Evolutionary conservation across 2,329 filamentous ascomycete species (phyloP).

Genomic region (Bipolaris bicolor): DNA sequence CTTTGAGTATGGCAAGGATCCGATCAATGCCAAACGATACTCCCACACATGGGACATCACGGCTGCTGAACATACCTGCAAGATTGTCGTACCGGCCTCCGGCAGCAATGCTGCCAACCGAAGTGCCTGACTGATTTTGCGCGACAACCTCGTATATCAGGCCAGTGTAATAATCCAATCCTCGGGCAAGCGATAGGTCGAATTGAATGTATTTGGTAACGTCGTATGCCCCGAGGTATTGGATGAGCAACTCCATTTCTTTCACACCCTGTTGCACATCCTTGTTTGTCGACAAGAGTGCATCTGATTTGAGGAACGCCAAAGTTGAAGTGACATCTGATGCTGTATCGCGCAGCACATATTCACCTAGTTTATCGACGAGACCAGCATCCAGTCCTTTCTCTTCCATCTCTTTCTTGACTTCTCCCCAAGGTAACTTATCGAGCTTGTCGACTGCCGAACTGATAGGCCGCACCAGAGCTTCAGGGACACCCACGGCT

Average conservation of each 20-base stretch:
- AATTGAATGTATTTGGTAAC: slow-evolving; percentile 76
- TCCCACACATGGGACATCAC: slow-evolving; percentile 83
- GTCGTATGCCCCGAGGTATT: slow-evolving; percentile 76
- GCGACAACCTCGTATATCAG: slow-evolving; percentile 86
- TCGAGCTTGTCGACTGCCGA: slow-evolving; percentile 93
- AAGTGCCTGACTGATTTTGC: neutral
- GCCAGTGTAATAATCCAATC: slow-evolving; percentile 85
- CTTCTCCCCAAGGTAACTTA: slow-evolving; percentile 83
- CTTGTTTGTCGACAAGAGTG: slow-evolving; percentile 69
- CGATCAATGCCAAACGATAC: slow-evolving; percentile 90
- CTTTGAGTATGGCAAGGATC: slow-evolving; percentile 86
- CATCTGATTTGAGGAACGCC: slow-evolving; percentile 65
- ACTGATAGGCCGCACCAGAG: slow-evolving; percentile 84
- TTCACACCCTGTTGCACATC: slow-evolving; percentile 77
- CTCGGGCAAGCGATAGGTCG: slow-evolving; percentile 83
- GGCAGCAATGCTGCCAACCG: slow-evolving; percentile 62
- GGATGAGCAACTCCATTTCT: slow-evolving; percentile 78
- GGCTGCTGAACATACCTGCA: slow-evolving; percentile 85
- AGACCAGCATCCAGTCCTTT: slow-evolving; percentile 78
- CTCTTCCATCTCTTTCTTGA: slow-evolving; percentile 86
- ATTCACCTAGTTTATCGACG: slow-evolving; percentile 83
- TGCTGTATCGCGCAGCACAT: slow-evolving; percentile 73
- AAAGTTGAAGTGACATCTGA: slow-evolving; percentile 58
- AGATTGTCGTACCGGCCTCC: slow-evolving; percentile 75
- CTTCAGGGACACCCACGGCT: slow-evolving; percentile 80